Conservation (phyloP, 164 flowering plant genomes). For the Cinnamomum chago region DNA sequence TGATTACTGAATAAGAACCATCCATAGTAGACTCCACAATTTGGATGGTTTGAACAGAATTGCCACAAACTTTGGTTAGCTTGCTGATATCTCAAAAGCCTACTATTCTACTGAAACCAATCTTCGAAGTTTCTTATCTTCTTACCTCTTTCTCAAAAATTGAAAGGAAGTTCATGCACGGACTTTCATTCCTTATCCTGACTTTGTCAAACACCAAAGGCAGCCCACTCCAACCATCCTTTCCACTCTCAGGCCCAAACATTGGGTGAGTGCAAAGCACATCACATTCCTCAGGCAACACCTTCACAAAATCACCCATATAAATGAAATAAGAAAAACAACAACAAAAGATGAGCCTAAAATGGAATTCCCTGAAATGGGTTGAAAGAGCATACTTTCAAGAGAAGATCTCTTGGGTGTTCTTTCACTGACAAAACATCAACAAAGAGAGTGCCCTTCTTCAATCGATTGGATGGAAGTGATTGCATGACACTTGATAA, state of each 20-base stretch:
- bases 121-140: background rate
- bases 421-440: constrained; percentile 85
- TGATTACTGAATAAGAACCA: no score
- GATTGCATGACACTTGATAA: constrained; percentile 37
- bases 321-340: background rate
- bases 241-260: constrained; percentile 86
- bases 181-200: constrained; percentile 42
- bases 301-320: background rate
- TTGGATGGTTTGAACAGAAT: no score
- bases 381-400: constrained; percentile 32
- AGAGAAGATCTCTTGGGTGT: constrained; percentile 45
- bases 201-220: constrained; percentile 58
- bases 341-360: background rate
- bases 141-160: constrained; percentile 57
- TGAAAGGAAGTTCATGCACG: constrained; percentile 44
- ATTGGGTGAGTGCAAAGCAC: constrained; percentile 82
- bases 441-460: constrained; percentile 41
- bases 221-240: constrained; percentile 57
- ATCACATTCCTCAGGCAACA: constrained; percentile 21
- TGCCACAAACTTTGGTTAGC: no score
- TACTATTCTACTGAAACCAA: background rate
- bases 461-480: constrained; percentile 38
- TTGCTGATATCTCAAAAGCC: background rate
- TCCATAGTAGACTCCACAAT: no score
- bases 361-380: background rate